Evolutionary conservation across 176 grass and related monocot species (phyloP).

Genomic region (Pontederia paniculata): DNA sequence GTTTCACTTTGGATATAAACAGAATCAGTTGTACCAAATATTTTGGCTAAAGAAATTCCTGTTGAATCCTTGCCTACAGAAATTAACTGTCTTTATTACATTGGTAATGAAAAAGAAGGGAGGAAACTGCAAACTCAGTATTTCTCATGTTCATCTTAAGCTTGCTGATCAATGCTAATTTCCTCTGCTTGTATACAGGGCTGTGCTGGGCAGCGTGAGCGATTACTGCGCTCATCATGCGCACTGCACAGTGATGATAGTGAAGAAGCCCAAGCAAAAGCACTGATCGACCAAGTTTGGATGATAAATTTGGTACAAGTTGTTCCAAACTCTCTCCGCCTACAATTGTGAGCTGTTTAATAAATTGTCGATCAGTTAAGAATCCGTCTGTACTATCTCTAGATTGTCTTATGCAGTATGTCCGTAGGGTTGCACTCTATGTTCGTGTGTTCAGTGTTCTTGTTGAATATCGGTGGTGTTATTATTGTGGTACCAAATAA

Average conservation of each 20-base stretch:
- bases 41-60: too few species aligned
- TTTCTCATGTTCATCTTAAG: background rate
- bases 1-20: background rate
- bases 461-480: too few species aligned
- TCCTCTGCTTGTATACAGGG: constrained; percentile 19
- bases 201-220: constrained; percentile 83
- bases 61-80: too few species aligned
- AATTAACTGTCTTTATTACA: too few species aligned
- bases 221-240: constrained; percentile 84
- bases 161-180: background rate
- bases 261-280: constrained; percentile 77
- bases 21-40: background rate
- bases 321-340: background rate
- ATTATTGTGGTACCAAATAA: too few species aligned
- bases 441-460: too few species aligned
- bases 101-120: too few species aligned
- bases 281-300: constrained; percentile 14
- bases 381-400: background rate
- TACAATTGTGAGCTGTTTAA: background rate
- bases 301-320: background rate
- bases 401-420: background rate
- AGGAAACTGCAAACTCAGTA: too few species aligned
- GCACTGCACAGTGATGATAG: constrained; percentile 88
- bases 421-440: background rate
- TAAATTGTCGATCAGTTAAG: background rate